Base-by-base conservation (phyloP, 345 rosid species). In the Aquilaria sinensis region DNA sequence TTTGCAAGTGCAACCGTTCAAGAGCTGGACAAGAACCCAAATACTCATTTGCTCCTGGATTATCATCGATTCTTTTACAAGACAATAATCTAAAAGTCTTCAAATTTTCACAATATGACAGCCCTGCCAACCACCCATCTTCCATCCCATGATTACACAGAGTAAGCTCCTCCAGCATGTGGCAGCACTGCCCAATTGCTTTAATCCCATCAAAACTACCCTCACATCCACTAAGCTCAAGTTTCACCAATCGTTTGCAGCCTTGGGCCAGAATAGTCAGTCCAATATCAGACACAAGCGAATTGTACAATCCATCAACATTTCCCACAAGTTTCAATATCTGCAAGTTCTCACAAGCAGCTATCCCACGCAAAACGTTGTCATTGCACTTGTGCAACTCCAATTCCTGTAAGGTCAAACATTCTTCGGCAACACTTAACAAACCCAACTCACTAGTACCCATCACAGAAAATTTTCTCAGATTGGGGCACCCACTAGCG, bases 121-220 rank as follows among this genome's bases (percentile, higher is more conserved):
- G 84, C 13, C 83, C 99, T 43, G 81, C 86, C 78, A 91, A 52
- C 99, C 99, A 95, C 2, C 99, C 98, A 34, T 76, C 81, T 56
- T 87, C 98, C 99, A 95, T 89, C 74, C 84, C 74, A 67, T 95
- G 98, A 85, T 91, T 89, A 67, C 67, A 75, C 60, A 95, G 61
- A 15, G 85, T 78, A 71, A 95, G 74, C 55, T 95, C 99, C 78
- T 91, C 99, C 2, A 95, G 87, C 99, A 95, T 89, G 65, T 84
- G 92, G 65, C 99, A 95, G 57, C 97, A 91, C 68, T 85, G 86
- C 5, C 96, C 99, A 3, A 95, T 83, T 6, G 97, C 99, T 57
- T 89, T 95, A 53, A 95, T 80, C 81, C 98, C 99, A 64, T 89
- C 96, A 30, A 82, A 95, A 50, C 98, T 90, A 54, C 99, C 99